Conservation (phyloP, 1,284 basidiomycete species). For the Hortiboletus rubellus region DNA sequence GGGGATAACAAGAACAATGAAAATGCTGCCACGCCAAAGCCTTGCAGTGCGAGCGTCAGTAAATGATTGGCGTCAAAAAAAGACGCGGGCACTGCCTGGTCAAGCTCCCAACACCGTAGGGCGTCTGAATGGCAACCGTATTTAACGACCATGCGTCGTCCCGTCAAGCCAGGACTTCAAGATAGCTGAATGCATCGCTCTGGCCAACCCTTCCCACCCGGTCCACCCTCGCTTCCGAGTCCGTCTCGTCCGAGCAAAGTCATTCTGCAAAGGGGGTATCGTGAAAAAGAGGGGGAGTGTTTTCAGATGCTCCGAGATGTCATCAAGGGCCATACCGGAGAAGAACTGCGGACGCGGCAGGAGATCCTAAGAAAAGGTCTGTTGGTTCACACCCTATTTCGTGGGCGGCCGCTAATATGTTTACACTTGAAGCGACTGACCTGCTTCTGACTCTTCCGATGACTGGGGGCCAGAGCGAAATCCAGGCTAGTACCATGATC, state of each 20-base stretch:
- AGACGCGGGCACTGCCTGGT: no score
- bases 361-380: slow-evolving; percentile 25
- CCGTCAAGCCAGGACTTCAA: background rate
- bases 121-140: background rate
- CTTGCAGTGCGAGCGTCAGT: no score
- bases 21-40: no score
- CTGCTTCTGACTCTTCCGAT: slow-evolving; percentile 2
- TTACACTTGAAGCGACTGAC: slow-evolving; percentile 6
- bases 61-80: no score
- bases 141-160: background rate
- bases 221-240: background rate
- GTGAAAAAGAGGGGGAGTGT: slow-evolving; percentile 22
- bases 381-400: background rate
- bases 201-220: background rate
- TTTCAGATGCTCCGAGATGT: slow-evolving; percentile 20
- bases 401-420: background rate
- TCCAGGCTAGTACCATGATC: background rate
- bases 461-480: background rate
- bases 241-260: slow-evolving; percentile 14
- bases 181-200: slow-evolving; percentile 3
- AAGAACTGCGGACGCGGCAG: slow-evolving; percentile 15
- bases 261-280: slow-evolving; percentile 19
- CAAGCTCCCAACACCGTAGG: no score
- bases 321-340: slow-evolving; percentile 18
- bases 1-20: no score